phyloP scores from a whole-genome alignment of 345 rosid species.

The Limnanthes douglasii region DNA sequence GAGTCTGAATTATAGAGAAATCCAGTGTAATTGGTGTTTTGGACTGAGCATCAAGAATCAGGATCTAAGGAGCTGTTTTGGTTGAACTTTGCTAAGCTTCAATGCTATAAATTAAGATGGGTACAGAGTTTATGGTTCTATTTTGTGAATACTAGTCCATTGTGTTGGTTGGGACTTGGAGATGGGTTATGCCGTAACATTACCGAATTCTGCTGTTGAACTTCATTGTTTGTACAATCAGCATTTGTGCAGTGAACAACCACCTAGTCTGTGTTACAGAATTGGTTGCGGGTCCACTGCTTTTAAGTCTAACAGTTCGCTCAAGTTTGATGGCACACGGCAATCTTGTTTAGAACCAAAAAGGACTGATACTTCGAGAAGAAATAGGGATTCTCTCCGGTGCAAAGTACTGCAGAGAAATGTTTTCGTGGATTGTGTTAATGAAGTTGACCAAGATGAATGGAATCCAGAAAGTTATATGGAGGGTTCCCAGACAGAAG shows the following conservation, averaged over 20 bases:
- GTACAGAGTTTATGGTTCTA: no score
- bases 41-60: no score
- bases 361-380: slow-evolving; percentile 10
- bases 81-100: no score
- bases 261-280: slow-evolving; percentile 5
- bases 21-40: no score
- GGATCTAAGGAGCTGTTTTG: no score
- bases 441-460: slow-evolving; percentile 19
- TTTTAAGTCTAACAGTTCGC: slow-evolving; percentile 4
- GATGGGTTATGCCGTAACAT: no score
- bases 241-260: slow-evolving; percentile 11
- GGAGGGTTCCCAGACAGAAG: slow-evolving; percentile 10
- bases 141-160: no score
- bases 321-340: slow-evolving; percentile 4
- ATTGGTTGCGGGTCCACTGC: slow-evolving; percentile 5
- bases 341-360: slow-evolving; percentile 11
- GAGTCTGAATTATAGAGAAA: no score
- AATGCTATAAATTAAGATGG: no score
- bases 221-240: slow-evolving; percentile 13
- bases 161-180: no score
- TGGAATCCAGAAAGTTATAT: slow-evolving; percentile 18
- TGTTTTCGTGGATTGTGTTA: slow-evolving; percentile 18
- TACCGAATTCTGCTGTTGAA: slow-evolving; percentile 20
- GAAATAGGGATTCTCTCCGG: slow-evolving; percentile 10
- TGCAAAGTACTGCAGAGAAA: slow-evolving; percentile 21